Evolutionary conservation across 2,329 filamentous ascomycete genomes (phyloP), one percentile per base, ranked within the genome.

Genomic region (Beauveria sp.): DNA sequence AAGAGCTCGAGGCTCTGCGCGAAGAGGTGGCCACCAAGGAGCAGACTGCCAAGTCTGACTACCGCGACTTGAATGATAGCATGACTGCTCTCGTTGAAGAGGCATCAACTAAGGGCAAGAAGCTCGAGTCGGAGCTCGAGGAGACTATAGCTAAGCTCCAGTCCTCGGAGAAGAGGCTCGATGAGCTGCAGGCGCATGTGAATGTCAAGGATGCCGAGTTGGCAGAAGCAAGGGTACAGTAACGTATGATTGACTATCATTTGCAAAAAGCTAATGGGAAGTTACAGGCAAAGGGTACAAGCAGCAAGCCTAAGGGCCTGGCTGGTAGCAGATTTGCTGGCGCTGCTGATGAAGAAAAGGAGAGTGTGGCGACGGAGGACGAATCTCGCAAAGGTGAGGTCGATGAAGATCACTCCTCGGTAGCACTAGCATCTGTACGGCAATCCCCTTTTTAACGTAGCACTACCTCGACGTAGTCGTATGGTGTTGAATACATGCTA

Each of bases 341-440:
- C 57, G 71, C 70, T 56, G 73, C 75, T 54, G 73, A 67, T 62
- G 72, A 70, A 51, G 71, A 69, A 55, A 69, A 71, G 61, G 61
- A 63, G 34, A 63, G 60, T 8, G 69, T 67, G 54, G 72, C 73
- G 65, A 69, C 72, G 51, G 67, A 74, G 66, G 72, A 74, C 61
- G 71, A 70, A 54, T 69, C 73, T 69, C 76, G 76, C 71, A 80
- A 81, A 83, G 83, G 81, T 83, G 84, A 87, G 83, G 76, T 76
- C 72, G 76, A 77, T 69, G 80, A 83, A 69, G 85, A 88, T 72
- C 77, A 83, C 77, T 84, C 84, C 74, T 87, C 85, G 71, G 78
- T 80, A 72, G 85, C 85, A 75, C 79, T 88, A 76, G 84, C 85
- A 77, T 84, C 82, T 84, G 85, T 88, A 82, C 80, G 85, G 78